Evolutionary conservation across 2,329 filamentous ascomycete genomes (phyloP).

Genomic region (Colletotrichum euphorbiae): DNA sequence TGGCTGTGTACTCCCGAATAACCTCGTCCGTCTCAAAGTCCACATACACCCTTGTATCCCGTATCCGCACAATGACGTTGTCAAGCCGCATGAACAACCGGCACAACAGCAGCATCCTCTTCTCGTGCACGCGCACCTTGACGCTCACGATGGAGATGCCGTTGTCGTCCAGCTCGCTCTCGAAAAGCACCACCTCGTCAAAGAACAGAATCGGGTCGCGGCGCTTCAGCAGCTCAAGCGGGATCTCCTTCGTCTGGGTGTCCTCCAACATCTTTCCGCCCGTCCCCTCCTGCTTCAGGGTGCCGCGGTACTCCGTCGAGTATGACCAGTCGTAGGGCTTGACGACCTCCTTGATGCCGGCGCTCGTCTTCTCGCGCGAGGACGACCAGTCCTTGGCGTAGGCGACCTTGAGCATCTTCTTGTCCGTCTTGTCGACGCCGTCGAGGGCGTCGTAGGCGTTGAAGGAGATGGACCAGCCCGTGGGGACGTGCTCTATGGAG

Average conservation of each 20-base stretch:
- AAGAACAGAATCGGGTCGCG: constrained; percentile 97
- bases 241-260: constrained; percentile 66
- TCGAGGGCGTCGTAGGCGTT: constrained; percentile 89
- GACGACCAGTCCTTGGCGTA: constrained; percentile 88
- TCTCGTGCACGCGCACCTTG: constrained; percentile 94
- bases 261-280: not conserved
- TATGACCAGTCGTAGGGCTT: constrained; percentile 99
- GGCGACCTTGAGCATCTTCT: constrained; percentile 90
- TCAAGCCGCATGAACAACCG: constrained; percentile 95
- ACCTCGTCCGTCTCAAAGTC: constrained; percentile 86
- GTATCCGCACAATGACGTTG: constrained; percentile 85
- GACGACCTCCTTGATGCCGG: constrained; percentile 92
- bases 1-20: constrained; percentile 89
- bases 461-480: constrained; percentile 85
- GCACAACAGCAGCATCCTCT: constrained; percentile 84
- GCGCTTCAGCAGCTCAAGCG: constrained; percentile 85
- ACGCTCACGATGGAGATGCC: constrained; percentile 90
- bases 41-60: constrained; percentile 92
- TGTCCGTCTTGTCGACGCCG: constrained; percentile 91
- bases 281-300: constrained; percentile 54
- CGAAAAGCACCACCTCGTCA: constrained; percentile 95
- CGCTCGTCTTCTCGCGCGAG: constrained; percentile 78
- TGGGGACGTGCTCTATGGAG: constrained; percentile 76
- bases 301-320: constrained; percentile 87
- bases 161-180: constrained; percentile 98